Percentiles rank a stretch among this genome's conserved stretches.
phyloP scores from a whole-genome alignment of 2,329 filamentous ascomycete species.

The Lasiodiplodia sp. region DNA sequence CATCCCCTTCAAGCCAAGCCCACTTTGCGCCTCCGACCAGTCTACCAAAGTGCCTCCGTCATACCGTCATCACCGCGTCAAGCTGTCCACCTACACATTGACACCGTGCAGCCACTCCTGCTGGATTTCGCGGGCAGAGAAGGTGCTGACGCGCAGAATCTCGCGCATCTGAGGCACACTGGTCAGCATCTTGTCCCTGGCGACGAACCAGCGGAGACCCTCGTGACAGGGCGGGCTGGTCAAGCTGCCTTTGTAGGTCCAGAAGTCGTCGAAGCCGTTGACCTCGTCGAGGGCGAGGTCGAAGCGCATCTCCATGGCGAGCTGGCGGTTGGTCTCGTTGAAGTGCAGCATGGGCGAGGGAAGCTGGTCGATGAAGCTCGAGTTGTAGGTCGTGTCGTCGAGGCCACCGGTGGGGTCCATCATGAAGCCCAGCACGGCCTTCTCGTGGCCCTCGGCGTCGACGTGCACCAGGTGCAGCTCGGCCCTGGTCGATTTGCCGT shows the following conservation, averaged over 20 bases:
- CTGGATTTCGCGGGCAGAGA: constrained; percentile 54
- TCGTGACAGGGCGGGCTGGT: constrained; percentile 58
- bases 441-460: constrained; percentile 50
- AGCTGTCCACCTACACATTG: constrained; percentile 43
- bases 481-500: constrained; percentile 52
- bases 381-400: constrained; percentile 34
- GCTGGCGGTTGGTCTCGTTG: constrained; percentile 41
- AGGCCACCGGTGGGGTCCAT: constrained; percentile 49
- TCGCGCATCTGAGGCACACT: constrained; percentile 57
- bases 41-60: too few relatives aligned
- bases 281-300: constrained; percentile 47
- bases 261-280: constrained; percentile 53
- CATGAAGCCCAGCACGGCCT: constrained; percentile 56
- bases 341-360: constrained; percentile 49
- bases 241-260: constrained; percentile 58
- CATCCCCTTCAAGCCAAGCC: too few relatives aligned
- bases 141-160: constrained; percentile 55
- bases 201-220: constrained; percentile 56
- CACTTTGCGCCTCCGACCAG: not conserved
- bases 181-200: constrained; percentile 51
- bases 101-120: constrained; percentile 57
- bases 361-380: constrained; percentile 53
- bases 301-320: constrained; percentile 42
- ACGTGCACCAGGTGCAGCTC: constrained; percentile 61
- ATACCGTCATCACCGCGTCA: not conserved